Percentiles rank a stretch among this genome's conserved stretches.
phyloP scores from a whole-genome alignment of 2,329 filamentous ascomycete genomes.

The Paecilomyces niveus region DNA sequence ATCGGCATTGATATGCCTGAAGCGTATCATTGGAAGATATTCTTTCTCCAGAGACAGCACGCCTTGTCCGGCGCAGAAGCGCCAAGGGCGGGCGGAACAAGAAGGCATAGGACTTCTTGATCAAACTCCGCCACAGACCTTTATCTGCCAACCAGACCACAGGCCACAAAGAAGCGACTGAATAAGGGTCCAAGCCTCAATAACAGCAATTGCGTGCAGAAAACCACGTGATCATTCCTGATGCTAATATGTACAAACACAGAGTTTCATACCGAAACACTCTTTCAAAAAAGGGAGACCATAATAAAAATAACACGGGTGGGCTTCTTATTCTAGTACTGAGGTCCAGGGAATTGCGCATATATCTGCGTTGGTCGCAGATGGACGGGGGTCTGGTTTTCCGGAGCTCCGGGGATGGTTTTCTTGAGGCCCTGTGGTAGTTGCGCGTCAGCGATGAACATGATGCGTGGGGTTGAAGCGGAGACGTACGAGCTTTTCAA shows the following conservation, averaged over 20 bases:
- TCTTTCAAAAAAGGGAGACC: slow-evolving; percentile 10
- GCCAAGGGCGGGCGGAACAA: neutral
- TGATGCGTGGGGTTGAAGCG: neutral
- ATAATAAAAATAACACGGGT: neutral
- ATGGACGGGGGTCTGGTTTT: slow-evolving; percentile 65
- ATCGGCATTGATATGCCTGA: neutral
- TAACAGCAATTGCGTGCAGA: neutral
- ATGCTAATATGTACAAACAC: slow-evolving; percentile 8
- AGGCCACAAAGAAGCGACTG: neutral
- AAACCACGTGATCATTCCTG: slow-evolving; percentile 7
- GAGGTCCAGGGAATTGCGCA: slow-evolving; percentile 31
- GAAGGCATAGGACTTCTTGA: neutral
- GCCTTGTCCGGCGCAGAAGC: neutral
- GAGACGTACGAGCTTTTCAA: slow-evolving; percentile 80
- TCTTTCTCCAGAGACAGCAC: neutral
- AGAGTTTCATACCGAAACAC: slow-evolving; percentile 14
- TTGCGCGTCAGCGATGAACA: slow-evolving; percentile 1
- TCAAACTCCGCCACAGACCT: neutral
- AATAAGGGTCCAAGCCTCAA: neutral
- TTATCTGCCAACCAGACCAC: neutral
- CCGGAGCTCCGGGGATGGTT: slow-evolving; percentile 66
- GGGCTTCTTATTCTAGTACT: slow-evolving; percentile 21
- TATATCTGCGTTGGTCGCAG: slow-evolving; percentile 51
- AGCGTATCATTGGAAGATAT: neutral
- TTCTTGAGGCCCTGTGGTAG: slow-evolving; percentile 66